Conservation (phyloP, 73 alveolate genomes). For the Paramecium biaurelia region DNA sequence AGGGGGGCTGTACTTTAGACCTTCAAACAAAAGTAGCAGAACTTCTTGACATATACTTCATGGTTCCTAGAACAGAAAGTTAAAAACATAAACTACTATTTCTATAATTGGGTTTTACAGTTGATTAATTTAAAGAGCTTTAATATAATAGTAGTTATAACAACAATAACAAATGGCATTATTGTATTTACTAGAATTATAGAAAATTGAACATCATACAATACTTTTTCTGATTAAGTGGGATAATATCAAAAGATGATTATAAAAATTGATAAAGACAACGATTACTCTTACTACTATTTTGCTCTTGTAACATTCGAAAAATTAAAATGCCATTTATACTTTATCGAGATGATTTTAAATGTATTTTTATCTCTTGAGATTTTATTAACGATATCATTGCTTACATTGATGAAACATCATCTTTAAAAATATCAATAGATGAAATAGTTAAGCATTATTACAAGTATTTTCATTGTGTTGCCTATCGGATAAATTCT, state of each 20-base stretch:
- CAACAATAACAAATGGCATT: background rate
- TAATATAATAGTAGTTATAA: background rate
- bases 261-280: too few species aligned
- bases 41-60: background rate
- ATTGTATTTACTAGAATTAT: background rate
- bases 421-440: background rate
- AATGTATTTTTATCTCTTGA: background rate
- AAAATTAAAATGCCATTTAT: background rate
- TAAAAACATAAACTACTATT: background rate
- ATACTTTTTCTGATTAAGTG: background rate
- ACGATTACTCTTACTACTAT: background rate
- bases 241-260: background rate
- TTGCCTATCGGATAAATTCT: background rate
- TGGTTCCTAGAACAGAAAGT: background rate
- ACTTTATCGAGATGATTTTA: background rate
- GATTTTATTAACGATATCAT: background rate
- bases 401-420: conserved; percentile 32
- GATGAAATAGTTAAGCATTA: background rate
- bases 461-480: background rate
- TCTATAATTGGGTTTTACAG: background rate
- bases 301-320: background rate
- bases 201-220: background rate
- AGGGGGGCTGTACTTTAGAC: background rate
- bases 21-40: background rate
- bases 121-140: background rate